Evolutionary conservation across 2,329 filamentous ascomycete species (phyloP), one percentile per base, ranked within the genome.

Genomic region (Colletotrichum sp.): DNA sequence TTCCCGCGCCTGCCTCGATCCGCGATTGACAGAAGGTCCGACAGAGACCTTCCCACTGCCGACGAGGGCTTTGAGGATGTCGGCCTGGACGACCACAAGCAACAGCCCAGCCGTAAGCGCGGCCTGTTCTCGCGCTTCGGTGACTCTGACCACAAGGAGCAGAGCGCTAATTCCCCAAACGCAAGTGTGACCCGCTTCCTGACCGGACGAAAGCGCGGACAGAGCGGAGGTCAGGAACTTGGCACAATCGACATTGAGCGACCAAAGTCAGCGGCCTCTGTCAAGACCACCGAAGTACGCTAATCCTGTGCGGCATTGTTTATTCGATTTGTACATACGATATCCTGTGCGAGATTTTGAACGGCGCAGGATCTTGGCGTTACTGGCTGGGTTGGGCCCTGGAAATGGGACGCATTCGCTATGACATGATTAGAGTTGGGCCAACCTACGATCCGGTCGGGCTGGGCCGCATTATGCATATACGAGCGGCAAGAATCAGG

Each of bases 61-160:
- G 95, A 97, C 80, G 95, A 97, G 80, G 67, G 69, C 16, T 98
- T 98, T 79, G 96, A 98, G 83, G 96, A 98, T 68, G 95, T 98
- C 10, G 95, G 95, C 6, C 87, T 98, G 74, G 96, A 98, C 78
- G 95, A 97, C 48, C 87, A 90, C 65, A 93, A 92, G 77, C 85
- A 81, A 56, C 80, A 78, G 61, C 87, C 82, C 27, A 71, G 32
- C 60, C 81, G 82, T 79, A 85, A 95, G 87, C 93, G 92, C 74
- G 90, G 94, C 15, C 93, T 98, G 81, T 95, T 98, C 78, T 90
- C 95, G 65, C 93, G 94, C 78, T 96, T 98, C 80, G 94, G 93
- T 68, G 94, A 96, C 22, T 80, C 83, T 28, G 84, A 87, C 70
- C 84, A 87, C 72, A 81, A 81, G 75, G 81, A 83, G 67, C 77